Evolutionary conservation across 306 rosid genomes (phyloP), one percentile per base, ranked within the genome.

Genomic region (Gastrolobium bilobum): DNA sequence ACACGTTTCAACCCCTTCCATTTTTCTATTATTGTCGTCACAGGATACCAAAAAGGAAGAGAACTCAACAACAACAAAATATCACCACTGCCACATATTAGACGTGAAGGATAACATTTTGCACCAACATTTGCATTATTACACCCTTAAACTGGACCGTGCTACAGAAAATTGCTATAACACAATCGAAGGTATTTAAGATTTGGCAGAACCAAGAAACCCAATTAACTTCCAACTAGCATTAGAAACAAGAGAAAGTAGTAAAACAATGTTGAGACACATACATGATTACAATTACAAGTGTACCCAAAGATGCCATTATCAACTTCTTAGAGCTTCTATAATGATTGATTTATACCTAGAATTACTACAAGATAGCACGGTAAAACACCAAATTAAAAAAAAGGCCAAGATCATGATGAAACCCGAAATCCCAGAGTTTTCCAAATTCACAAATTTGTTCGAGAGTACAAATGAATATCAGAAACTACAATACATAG

Each of bases 391-490:
- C 46, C 73, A 81, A 37, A 35, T 4, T 20, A 20, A 64, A 64
- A 39, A 5, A 68, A 81, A 65, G 78, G 71, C 42, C 59, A 73
- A 53, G 38, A 70, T 10, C 68, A 47, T 44, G 68, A 76, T 35
- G 26, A 79, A 63, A 77, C 39, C 44, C 34, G 31, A 81, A 72
- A 69, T 31, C 83, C 57, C 60, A 59, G 51, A 69, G 79, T 81
- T 73, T 68, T 46, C 73, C 56, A 61, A 75, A 81, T 83, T 79
- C 91, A 77, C 78, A 65, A 70, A 80, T 82, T 66, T 71, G 88
- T 86, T 77, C 39, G 39, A 70, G 66, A 47, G 83, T 82, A 67
- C 84, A 82, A 48, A 84, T 75, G 80, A 80, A 86, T 84, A 56
- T 44, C 38, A 79, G 62, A 40, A 68, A 65, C 75, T 82, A 82